Conservation (phyloP, 2,329 filamentous ascomycete genomes). For the Beauveria sp. region DNA sequence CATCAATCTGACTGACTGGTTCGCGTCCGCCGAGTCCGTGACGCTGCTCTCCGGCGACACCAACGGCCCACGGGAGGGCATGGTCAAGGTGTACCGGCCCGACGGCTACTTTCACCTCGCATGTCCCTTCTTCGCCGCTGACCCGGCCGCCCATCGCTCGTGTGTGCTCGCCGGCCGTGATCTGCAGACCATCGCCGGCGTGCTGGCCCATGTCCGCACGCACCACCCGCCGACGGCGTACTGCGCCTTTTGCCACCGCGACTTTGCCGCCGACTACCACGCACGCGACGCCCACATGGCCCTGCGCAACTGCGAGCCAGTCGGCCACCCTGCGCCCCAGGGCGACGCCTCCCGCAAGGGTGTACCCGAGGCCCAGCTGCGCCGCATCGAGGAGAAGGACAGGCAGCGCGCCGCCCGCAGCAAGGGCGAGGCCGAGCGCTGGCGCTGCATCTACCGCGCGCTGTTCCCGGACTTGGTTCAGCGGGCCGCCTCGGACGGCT, state of each 20-base stretch:
- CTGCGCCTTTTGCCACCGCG: not conserved
- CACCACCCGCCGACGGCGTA: not conserved
- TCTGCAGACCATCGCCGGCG: not conserved
- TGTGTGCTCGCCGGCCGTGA: not conserved
- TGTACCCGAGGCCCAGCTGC: not conserved
- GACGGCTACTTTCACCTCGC: constrained; percentile 1
- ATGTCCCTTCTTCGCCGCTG: not conserved
- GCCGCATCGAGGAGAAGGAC: not conserved
- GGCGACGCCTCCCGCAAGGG: not conserved
- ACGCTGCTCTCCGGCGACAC: not conserved
- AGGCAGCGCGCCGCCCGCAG: not conserved
- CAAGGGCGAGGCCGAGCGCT: not conserved
- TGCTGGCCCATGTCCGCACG: not conserved
- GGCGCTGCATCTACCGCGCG: not conserved
- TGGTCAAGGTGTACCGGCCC: not conserved
- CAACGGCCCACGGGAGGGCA: not conserved
- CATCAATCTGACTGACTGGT: not conserved
- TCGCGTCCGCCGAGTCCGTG: not conserved
- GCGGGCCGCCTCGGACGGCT: not conserved
- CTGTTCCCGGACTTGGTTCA: not conserved
- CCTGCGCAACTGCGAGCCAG: not conserved
- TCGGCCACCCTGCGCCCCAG: not conserved
- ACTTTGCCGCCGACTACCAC: not conserved
- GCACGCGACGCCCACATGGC: not conserved
- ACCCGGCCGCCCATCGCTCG: not conserved